A percentile compares a stretch with the other conserved stretches of the same genome.
phyloP scores from a whole-genome alignment of 345 rosid species.

The Carallia pectinifolia region DNA sequence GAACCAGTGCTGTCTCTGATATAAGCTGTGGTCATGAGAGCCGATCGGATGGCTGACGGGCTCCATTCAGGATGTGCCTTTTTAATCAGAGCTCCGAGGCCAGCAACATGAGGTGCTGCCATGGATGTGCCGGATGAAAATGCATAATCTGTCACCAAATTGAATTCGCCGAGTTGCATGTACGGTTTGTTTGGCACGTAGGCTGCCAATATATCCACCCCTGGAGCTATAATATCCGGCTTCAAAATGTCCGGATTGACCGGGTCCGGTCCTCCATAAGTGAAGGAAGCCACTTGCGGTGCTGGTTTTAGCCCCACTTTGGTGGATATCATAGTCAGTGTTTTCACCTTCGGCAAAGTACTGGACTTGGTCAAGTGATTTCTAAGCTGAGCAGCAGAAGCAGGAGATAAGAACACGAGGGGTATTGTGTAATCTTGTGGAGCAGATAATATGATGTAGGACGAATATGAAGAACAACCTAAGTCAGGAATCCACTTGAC shows the following conservation, averaged over 20 bases:
- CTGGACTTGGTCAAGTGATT: conserved; percentile 1
- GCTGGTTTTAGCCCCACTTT: conserved; percentile 38
- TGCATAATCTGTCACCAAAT: conserved; percentile 38
- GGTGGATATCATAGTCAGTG: conserved; percentile 31
- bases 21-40: conserved; percentile 34
- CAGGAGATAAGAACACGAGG: conserved; percentile 15
- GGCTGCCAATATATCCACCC: conserved; percentile 13
- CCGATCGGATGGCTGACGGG: conserved; percentile 27
- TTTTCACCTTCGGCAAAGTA: conserved; percentile 24
- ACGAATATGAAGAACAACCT: too few species aligned
- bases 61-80: conserved; percentile 23
- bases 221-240: conserved; percentile 51
- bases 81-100: conserved; percentile 23
- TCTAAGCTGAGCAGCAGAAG: conserved; percentile 12
- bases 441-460: background rate
- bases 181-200: background rate
- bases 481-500: too few species aligned
- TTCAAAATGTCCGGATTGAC: conserved; percentile 38
- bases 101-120: conserved; percentile 25
- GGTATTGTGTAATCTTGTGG: conserved; percentile 29
- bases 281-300: conserved; percentile 59
- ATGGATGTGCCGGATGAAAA: conserved; percentile 35
- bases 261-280: conserved; percentile 63
- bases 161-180: conserved; percentile 22
- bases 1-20: conserved; percentile 25